phyloP scores from a whole-genome alignment of 768 basidiomycete genomes.

The Suillus subaureus region DNA sequence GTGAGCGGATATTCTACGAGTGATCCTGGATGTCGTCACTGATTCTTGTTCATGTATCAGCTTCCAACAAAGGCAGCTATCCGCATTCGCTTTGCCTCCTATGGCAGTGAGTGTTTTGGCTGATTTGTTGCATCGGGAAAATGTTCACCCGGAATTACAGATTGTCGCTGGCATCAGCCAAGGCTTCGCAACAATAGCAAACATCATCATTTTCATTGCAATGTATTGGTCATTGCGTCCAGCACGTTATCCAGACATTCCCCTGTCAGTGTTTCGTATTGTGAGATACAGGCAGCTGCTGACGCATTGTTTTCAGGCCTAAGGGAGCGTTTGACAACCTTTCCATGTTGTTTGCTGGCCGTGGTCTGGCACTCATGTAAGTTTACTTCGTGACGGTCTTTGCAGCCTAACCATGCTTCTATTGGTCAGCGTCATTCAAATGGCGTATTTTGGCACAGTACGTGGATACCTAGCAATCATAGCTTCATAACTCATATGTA shows the following conservation, averaged over 20 bases:
- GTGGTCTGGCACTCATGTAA: conserved; percentile 28
- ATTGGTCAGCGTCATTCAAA: conserved; percentile 20
- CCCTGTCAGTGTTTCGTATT: conserved; percentile 15
- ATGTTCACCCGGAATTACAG: conserved; percentile 11
- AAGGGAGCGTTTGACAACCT: conserved; percentile 8
- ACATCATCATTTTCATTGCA: conserved; percentile 17
- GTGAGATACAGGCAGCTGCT: neutral
- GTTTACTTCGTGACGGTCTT: conserved; percentile 10
- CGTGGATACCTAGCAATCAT: neutral
- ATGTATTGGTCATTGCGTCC: conserved; percentile 26
- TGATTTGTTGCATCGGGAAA: neutral
- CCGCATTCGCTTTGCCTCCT: conserved; percentile 17
- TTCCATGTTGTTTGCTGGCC: conserved; percentile 13
- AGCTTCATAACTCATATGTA: conserved; percentile 1
- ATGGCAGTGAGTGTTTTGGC: conserved; percentile 22
- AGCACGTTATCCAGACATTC: conserved; percentile 18
- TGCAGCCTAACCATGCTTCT: neutral
- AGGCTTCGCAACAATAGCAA: conserved; percentile 10
- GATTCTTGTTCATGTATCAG: conserved; percentile 19
- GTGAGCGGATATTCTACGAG: conserved; percentile 14
- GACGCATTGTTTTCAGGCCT: conserved; percentile 15
- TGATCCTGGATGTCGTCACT: conserved; percentile 2
- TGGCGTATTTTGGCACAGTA: conserved; percentile 22
- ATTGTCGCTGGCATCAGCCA: conserved; percentile 17
- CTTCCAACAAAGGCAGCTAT: conserved; percentile 23